Base-by-base conservation (phyloP, 805 yeast species). In the Wickerhamomyces queroliae region DNA sequence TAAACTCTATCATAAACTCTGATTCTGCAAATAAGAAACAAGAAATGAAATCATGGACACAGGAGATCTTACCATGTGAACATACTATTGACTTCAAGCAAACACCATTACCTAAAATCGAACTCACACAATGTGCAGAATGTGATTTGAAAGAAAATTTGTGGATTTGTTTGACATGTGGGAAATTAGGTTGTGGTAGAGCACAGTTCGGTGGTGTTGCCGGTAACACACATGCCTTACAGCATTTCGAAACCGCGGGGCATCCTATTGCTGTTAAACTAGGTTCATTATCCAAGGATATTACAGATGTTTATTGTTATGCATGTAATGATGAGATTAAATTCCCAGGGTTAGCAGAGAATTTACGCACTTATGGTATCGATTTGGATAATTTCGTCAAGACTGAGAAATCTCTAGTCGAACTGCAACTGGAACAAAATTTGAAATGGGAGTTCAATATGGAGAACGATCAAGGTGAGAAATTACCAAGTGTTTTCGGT, bases 111-210 rank as follows among this genome's bases (percentile, higher is more conserved):
- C 9, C 40, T n/a, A 20, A 52, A 35, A 19, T 58, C 3, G 67
- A 73, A 25, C 45, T 72, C 4, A 44, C 66, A 0, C 53, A 72
- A 36, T 85, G 95, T 58, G 45, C 50, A 3, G 58, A 58, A 10
- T 85, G 95, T 63, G 84, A 73, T 2, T 66, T 93, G 47, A 60
- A 63, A 23, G 84, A 81, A 47, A 93, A 93, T 56, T 62, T 93
- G 35, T 93, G 99, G 99, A 68, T 93, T 15, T 93, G 99, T 65
- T 63, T 93, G 34, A 74, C 75, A 36, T 93, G 99, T 70, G 99
- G 99, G 2, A 64, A 74, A n/a, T 52, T 89, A 10, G 96, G 96
- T 5, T 93, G 99, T 64, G 99, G 99, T 6, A 69, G 99, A 47
- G 80, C 80, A 24, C 99, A 93, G 61, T 87, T 85, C 55, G 99